A percentile compares a stretch with the other conserved stretches of the same genome.
These are phyloP conservation scores for Tagetes patula DNA, from an alignment of 129 eudicot genomes.

Conservation along the genomic window DNA sequence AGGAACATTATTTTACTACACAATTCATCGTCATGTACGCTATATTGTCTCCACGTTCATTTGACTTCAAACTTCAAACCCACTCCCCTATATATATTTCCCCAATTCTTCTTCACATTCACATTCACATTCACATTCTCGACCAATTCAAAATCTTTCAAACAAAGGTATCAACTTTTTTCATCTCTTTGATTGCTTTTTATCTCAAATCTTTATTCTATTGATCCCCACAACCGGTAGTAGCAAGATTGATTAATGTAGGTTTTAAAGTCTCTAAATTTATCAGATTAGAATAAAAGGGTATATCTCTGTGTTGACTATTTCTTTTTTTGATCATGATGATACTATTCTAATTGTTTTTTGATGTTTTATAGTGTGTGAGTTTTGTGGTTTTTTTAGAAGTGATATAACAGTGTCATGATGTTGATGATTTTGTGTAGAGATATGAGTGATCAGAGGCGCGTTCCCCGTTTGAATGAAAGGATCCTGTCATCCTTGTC, in stretches of 20 bases:
- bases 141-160: conserved; percentile 21
- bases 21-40: conserved; percentile 5
- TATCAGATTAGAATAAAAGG: conserved; percentile 10
- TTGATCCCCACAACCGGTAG: conserved; percentile 1
- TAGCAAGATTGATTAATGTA: neutral
- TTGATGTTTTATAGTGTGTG: neutral
- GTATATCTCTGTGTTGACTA: neutral
- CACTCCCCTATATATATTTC: neutral
- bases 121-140: neutral
- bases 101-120: neutral
- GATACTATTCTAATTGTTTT: neutral
- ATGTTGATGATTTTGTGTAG: conserved; percentile 6
- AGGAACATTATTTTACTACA: too few relatives aligned
- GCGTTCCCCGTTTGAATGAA: conserved; percentile 50
- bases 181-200: neutral
- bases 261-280: neutral
- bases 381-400: neutral
- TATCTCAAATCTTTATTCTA: conserved; percentile 11
- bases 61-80: conserved; percentile 30
- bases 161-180: conserved; percentile 25
- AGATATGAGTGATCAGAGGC: conserved; percentile 41
- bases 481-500: conserved; percentile 51
- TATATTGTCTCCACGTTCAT: conserved; percentile 38
- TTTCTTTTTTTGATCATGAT: neutral
- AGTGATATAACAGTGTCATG: neutral